A percentile compares a stretch with the other conserved stretches of the same genome.
phyloP scores from a whole-genome alignment of 2,329 filamentous ascomycete species.

The Raffaelea ambrosiae region DNA sequence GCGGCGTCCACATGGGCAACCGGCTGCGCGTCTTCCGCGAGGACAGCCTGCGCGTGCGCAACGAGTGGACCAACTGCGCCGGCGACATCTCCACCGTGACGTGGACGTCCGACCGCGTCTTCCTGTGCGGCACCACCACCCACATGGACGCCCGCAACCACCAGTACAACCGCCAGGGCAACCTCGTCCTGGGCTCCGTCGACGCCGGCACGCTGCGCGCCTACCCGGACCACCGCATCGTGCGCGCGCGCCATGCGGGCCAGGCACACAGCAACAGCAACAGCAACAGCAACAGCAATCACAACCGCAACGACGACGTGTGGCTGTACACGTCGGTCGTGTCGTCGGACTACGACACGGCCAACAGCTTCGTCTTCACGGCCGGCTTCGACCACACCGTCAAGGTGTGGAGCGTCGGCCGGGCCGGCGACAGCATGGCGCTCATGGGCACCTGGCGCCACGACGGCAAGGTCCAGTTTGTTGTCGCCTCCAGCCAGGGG shows the following conservation, averaged over 20 bases:
- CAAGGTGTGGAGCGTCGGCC: slow-evolving; percentile 45
- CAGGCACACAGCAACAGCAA: background rate
- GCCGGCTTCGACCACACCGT: slow-evolving; percentile 55
- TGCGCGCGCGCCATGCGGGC: slow-evolving; percentile 28
- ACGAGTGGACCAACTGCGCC: slow-evolving; percentile 52
- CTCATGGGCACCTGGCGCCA: slow-evolving; percentile 45
- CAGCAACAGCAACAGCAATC: slow-evolving; percentile 12
- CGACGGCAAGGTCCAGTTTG: slow-evolving; percentile 53
- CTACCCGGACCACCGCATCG: slow-evolving; percentile 48
- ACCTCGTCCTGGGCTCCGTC: slow-evolving; percentile 47
- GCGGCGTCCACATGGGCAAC: slow-evolving; percentile 36
- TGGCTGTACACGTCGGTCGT: slow-evolving; percentile 60
- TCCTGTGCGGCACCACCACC: slow-evolving; percentile 54
- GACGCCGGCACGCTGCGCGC: slow-evolving; percentile 34
- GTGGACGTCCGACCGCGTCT: slow-evolving; percentile 45
- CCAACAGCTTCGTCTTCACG: slow-evolving; percentile 41
- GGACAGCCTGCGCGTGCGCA: slow-evolving; percentile 39
- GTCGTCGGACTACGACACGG: slow-evolving; percentile 46
- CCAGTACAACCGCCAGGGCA: slow-evolving; percentile 58
- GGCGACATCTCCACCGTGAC: slow-evolving; percentile 51
- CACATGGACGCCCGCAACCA: slow-evolving; percentile 57
- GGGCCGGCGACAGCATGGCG: slow-evolving; percentile 31
- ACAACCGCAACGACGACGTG: slow-evolving; percentile 45
- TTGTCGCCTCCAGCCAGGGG: slow-evolving; percentile 42
- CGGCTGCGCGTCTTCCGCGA: slow-evolving; percentile 37